These are phyloP conservation scores for Trichoderma simmonsii DNA, from an alignment of 2,329 filamentous ascomycete species.

Conservation along the genomic window DNA sequence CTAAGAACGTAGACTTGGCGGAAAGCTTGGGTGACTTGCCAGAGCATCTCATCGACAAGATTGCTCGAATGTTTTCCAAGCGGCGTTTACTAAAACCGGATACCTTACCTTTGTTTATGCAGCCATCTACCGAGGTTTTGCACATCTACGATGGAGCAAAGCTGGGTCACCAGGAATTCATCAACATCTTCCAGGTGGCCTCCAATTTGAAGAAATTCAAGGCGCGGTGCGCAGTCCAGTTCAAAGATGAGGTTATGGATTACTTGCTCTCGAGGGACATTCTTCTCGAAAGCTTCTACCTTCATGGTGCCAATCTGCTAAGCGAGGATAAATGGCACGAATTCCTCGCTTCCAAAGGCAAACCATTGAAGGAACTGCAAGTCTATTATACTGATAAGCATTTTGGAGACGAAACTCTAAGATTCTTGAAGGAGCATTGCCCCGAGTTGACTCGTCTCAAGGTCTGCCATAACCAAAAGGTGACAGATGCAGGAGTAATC, in stretches of 20 bases:
- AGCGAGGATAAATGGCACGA: slow-evolving; percentile 71
- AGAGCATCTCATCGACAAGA: slow-evolving; percentile 52
- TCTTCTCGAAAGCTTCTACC: slow-evolving; percentile 67
- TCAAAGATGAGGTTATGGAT: slow-evolving; percentile 80
- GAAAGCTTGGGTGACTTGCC: slow-evolving; percentile 61
- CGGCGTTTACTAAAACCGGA: slow-evolving; percentile 52
- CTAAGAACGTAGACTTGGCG: slow-evolving; percentile 60
- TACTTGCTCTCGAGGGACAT: slow-evolving; percentile 73
- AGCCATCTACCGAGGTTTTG: slow-evolving; percentile 49
- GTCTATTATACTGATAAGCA: slow-evolving; percentile 82
- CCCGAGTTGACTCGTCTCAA: slow-evolving; percentile 72
- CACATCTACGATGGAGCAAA: slow-evolving; percentile 59
- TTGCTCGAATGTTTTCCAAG: slow-evolving; percentile 59
- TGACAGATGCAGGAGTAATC: slow-evolving; percentile 63
- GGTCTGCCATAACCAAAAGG: slow-evolving; percentile 72
- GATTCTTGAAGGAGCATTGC: slow-evolving; percentile 60
- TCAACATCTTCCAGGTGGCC: slow-evolving; percentile 74
- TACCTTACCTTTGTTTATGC: slow-evolving; percentile 57
- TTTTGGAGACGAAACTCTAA: slow-evolving; percentile 68
- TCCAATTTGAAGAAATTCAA: slow-evolving; percentile 68
- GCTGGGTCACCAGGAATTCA: slow-evolving; percentile 71
- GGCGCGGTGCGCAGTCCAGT: slow-evolving; percentile 81
- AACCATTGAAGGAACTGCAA: slow-evolving; percentile 64
- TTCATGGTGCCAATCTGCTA: slow-evolving; percentile 82
- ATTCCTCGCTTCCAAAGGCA: slow-evolving; percentile 64